Base-by-base conservation (phyloP, 768 basidiomycete species). In the Suillus sp. region DNA sequence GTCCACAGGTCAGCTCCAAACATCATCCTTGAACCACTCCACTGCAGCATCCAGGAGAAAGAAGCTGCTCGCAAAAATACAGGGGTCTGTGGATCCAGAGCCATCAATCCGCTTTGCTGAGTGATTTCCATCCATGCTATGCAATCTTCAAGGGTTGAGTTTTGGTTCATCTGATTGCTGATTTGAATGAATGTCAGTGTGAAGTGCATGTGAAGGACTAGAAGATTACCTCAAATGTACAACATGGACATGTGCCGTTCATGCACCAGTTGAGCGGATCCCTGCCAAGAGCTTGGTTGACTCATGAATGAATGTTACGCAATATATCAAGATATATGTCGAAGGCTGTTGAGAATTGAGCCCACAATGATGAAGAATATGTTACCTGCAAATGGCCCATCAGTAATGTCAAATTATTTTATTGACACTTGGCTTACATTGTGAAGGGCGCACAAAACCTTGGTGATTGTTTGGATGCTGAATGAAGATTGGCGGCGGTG, bases 121-220 rank as follows among this genome's bases (percentile, higher is more conserved):
- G 38, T 74, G 66, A 57, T 79, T 80, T 2, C 75, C 73, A 62
- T 80, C 76, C 53, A 76, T 66, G n/a, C 68, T 69, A 14, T 67
- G 35, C 35, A 81, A 63, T 6, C 71, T 18, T 0, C 62, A 20
- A 35, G 69, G 74, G 7, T 37, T 13, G 1, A 80, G 69, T 1
- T 63, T 30, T 0, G 70, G 70, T 59, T 81, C 76, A 22, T 69
- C 72, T 47, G 60, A 25, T 61, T 61, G 60, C 60, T 61, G 30
- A 50, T 3, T 3, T 50, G 48, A 27, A 48, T 14, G 22, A 48
- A 25, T 25, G 25, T 48, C 35, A 35, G 35, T 48, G 47, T 4
- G 14, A 48, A 13, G 22, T 0, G 14, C 14, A 14, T 3, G 5
- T 6, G 14, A 35, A 35, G 35, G 8, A 9, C 35, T 35, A 35